Conservation (phyloP, 257 asterid species). For the Penstemon barbatus region DNA sequence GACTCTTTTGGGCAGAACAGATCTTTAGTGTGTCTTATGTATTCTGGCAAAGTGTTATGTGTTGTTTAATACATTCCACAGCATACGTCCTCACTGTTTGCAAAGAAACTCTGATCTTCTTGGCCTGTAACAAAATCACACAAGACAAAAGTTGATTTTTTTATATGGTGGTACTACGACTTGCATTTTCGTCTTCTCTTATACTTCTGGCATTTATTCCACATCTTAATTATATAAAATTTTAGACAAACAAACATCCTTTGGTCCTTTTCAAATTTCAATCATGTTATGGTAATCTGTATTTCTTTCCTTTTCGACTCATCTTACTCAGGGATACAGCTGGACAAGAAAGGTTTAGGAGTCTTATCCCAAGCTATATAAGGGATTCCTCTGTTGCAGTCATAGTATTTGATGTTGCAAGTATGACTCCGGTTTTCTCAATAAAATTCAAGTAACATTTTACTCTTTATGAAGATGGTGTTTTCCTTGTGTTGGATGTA, state of each 20-base stretch:
- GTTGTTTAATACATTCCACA: background rate
- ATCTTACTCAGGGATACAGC: slow-evolving; percentile 79
- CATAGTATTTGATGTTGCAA: slow-evolving; percentile 85
- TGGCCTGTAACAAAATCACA: background rate
- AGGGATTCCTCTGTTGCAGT: slow-evolving; percentile 94
- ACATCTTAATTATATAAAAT: background rate
- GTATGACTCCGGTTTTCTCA: slow-evolving; percentile 40
- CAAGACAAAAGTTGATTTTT: background rate
- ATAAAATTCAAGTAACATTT: slow-evolving; percentile 1
- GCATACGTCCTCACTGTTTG: background rate
- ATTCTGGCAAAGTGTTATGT: background rate
- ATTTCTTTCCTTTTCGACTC: slow-evolving; percentile 14
- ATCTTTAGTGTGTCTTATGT: background rate
- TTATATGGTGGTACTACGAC: background rate
- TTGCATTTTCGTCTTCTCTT: background rate
- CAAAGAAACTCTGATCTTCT: background rate
- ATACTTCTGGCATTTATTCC: background rate
- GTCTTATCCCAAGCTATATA: slow-evolving; percentile 90
- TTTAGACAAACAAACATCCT: background rate
- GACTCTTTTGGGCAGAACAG: background rate
- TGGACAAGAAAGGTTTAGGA: slow-evolving; percentile 91
- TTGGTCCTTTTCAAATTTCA: background rate
- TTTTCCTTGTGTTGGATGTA: slow-evolving; percentile 5
- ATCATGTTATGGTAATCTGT: slow-evolving; percentile 11
- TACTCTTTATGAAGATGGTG: background rate